Conservation (phyloP, 345 rosid genomes). For the Gossypium herbaceum region DNA sequence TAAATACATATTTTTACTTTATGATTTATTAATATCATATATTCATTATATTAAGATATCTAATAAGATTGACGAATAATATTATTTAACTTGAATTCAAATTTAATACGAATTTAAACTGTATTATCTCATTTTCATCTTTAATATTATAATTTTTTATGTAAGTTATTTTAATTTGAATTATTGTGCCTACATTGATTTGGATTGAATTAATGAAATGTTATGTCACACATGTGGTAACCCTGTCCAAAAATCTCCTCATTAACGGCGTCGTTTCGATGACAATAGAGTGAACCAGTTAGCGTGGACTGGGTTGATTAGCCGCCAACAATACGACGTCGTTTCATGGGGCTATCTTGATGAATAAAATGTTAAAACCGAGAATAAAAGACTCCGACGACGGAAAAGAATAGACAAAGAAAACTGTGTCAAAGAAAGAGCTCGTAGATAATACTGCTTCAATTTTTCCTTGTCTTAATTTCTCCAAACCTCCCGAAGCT, state of each 20-base stretch:
- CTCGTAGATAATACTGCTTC: neutral
- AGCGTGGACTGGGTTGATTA: neutral
- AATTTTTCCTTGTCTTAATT: neutral
- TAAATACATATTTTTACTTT: too few species aligned
- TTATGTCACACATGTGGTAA: too few species aligned
- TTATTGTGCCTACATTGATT: neutral
- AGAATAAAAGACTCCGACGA: neutral
- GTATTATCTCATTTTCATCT: too few species aligned
- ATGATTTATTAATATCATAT: too few species aligned
- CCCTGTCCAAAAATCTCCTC: neutral
- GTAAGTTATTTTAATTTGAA: too few species aligned
- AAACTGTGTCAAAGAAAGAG: neutral
- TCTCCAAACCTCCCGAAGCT: neutral
- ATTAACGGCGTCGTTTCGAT: neutral
- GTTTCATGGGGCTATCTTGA: neutral
- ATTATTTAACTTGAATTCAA: too few species aligned
- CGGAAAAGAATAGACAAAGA: neutral
- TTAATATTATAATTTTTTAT: too few species aligned
- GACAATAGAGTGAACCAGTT: neutral
- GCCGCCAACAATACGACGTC: neutral
- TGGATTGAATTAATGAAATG: neutral
- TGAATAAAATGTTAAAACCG: neutral
- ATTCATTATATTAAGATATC: too few species aligned
- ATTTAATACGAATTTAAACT: too few species aligned
- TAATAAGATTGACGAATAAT: too few species aligned